Percentiles rank a stretch among this genome's conserved stretches.
These are phyloP conservation scores for Mycena epipterygia DNA, from an alignment of 768 basidiomycete species.

Conservation along the genomic window DNA sequence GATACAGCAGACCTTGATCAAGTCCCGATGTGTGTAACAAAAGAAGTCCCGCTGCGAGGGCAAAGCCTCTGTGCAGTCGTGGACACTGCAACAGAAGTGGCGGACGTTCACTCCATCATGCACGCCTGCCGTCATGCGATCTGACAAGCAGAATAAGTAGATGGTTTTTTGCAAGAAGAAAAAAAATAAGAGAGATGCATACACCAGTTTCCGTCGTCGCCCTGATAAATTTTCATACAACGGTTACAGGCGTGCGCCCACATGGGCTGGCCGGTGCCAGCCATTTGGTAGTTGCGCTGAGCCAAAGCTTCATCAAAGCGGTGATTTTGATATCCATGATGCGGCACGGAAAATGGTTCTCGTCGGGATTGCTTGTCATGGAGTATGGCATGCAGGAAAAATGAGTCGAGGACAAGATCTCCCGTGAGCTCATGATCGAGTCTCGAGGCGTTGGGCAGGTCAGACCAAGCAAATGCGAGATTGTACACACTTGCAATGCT, in stretches of 20 bases:
- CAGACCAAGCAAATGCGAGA: neutral
- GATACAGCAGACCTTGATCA: conserved; percentile 7
- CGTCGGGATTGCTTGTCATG: neutral
- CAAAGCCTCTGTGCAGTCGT: conserved; percentile 2
- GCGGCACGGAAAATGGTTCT: neutral
- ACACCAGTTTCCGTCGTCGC: conserved; percentile 9
- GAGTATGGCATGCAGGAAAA: neutral
- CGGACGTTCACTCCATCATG: conserved; percentile 16
- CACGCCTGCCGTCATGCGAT: neutral
- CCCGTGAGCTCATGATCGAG: neutral
- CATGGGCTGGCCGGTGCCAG: conserved; percentile 14
- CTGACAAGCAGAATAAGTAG: neutral
- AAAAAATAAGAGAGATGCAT: neutral
- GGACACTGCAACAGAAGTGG: neutral
- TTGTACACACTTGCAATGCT: conserved; percentile 14
- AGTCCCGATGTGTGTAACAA: neutral
- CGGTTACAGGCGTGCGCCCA: conserved; percentile 22
- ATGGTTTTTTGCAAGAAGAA: neutral
- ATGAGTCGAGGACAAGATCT: neutral
- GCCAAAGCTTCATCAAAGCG: neutral
- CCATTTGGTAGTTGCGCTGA: conserved; percentile 10
- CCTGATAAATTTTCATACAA: conserved; percentile 16
- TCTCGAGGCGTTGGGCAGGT: neutral
- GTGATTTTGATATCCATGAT: neutral
- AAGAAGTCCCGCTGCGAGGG: neutral